A percentile compares a stretch with the other conserved stretches of the same genome.
phyloP scores from a whole-genome alignment of 257 asterid species.

The Solanum pimpinellifolium region DNA sequence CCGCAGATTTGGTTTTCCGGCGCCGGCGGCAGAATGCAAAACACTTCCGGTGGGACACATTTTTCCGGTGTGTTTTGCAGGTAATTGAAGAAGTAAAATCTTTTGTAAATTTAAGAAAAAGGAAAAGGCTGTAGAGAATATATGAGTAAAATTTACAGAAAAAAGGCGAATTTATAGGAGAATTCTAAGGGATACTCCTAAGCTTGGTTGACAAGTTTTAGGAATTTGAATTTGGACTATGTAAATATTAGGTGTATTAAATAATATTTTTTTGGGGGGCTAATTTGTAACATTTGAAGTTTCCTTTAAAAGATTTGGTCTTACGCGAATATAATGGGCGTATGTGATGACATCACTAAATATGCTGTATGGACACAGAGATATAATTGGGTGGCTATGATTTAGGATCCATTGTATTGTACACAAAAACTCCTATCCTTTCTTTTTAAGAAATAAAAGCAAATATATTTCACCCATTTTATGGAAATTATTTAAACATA shows the following conservation, averaged over 20 bases:
- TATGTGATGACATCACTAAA: neutral
- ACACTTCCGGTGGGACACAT: slow-evolving; percentile 74
- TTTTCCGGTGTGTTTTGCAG: neutral
- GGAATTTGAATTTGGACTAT: neutral
- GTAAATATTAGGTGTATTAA: neutral
- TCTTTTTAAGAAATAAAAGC: neutral
- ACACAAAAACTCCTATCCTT: neutral
- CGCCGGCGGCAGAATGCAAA: neutral
- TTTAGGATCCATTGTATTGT: neutral
- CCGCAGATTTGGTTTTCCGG: slow-evolving; percentile 24
- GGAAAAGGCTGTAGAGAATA: neutral
- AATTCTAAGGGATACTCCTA: neutral
- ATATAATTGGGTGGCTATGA: neutral
- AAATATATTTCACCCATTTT: neutral
- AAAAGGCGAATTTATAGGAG: neutral
- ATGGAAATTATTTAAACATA: too few species aligned
- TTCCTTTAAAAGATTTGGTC: neutral
- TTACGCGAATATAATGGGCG: neutral
- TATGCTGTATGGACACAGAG: neutral
- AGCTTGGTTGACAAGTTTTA: neutral
- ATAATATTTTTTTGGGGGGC: neutral
- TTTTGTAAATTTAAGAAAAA: neutral
- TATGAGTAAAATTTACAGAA: neutral
- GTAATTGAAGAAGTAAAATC: neutral
- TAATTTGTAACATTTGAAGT: neutral